phyloP scores from a whole-genome alignment of 1,284 basidiomycete genomes.

The Rhodofomes roseus region DNA sequence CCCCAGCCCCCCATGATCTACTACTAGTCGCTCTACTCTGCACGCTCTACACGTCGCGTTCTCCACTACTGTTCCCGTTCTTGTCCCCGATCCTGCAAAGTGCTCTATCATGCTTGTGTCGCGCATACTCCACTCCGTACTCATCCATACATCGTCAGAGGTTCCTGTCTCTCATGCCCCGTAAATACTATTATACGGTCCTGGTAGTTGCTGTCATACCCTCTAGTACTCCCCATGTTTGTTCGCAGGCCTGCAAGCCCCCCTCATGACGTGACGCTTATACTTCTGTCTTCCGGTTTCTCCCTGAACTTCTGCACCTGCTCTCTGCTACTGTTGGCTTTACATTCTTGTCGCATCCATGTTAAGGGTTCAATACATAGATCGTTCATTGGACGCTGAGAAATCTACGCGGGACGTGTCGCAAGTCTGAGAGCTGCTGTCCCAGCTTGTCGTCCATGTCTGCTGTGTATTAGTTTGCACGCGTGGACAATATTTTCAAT shows the following conservation, averaged over 20 bases:
- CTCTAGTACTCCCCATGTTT: constrained; percentile 8
- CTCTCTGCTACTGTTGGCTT: not conserved
- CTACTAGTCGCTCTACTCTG: constrained; percentile 39
- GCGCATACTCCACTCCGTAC: constrained; percentile 10
- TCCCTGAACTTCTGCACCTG: not conserved
- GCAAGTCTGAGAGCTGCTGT: no score
- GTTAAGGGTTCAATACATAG: not conserved
- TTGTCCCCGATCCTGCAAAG: constrained; percentile 15
- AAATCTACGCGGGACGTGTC: not conserved
- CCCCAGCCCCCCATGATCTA: constrained; percentile 51
- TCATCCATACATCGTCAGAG: not conserved
- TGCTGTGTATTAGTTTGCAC: no score
- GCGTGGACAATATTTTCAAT: no score
- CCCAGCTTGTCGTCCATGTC: no score
- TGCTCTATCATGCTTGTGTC: constrained; percentile 27
- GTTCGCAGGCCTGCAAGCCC: not conserved
- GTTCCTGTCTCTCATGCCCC: not conserved
- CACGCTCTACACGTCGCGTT: constrained; percentile 12
- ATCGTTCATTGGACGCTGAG: not conserved
- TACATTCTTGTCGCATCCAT: not conserved
- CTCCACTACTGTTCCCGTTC: not conserved
- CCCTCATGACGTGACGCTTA: constrained; percentile 1
- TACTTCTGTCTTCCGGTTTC: not conserved
- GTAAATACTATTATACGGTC: constrained; percentile 1
- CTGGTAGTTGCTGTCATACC: constrained; percentile 7